These are phyloP conservation scores for Linnemannia hyalina DNA, from an alignment of 192 early-diverging fungal genomes.

Conservation along the genomic window DNA sequence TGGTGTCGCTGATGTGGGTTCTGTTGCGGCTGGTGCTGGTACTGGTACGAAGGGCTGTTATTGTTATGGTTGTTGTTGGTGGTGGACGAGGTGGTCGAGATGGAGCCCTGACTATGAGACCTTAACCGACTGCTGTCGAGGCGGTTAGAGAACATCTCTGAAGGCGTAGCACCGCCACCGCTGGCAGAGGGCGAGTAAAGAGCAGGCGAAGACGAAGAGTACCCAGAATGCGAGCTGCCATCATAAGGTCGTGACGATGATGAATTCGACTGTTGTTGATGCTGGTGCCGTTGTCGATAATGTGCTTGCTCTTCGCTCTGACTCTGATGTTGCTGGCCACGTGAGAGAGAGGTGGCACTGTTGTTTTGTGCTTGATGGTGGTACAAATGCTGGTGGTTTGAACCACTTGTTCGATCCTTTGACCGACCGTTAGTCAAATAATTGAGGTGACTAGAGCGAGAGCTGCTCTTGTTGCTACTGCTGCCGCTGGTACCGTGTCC, in stretches of 20 bases:
- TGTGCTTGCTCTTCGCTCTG: conserved; percentile 11
- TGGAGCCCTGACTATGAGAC: background rate
- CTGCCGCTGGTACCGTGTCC: background rate
- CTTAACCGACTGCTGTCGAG: background rate
- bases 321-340: background rate
- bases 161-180: background rate
- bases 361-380: conserved; percentile 13
- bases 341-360: conserved; percentile 13
- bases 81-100: background rate
- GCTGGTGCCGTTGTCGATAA: conserved; percentile 9
- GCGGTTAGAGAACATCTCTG: background rate
- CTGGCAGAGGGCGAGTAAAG: background rate
- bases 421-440: conserved; percentile 13
- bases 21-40: conserved; percentile 11
- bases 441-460: conserved; percentile 5
- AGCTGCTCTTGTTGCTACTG: conserved; percentile 10
- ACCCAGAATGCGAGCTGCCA: background rate
- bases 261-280: background rate
- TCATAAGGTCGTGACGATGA: background rate
- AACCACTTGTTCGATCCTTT: background rate
- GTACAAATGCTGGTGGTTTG: conserved; percentile 12
- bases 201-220: background rate
- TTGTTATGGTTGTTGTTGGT: background rate
- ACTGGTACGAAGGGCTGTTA: conserved; percentile 1
- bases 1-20: conserved; percentile 9